phyloP scores from a whole-genome alignment of 345 rosid genomes.

The Citrus reticulata region DNA sequence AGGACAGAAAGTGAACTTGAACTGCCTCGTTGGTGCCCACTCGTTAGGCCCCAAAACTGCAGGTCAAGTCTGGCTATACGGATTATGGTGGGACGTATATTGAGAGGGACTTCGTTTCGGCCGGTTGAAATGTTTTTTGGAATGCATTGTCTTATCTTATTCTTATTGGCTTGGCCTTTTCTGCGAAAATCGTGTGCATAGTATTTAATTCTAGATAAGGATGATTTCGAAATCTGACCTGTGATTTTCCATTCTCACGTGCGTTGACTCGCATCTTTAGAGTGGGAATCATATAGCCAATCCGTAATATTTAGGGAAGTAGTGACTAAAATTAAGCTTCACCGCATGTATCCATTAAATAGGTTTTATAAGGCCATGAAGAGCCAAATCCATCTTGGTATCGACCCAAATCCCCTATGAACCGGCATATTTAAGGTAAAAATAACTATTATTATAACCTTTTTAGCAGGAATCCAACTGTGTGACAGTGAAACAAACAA shows the following conservation, averaged over 20 bases:
- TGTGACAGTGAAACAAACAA: background rate
- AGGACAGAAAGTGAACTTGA: background rate
- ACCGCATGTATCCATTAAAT: background rate
- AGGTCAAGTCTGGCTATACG: background rate
- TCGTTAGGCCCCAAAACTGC: background rate
- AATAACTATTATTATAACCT: too few species aligned
- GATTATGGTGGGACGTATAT: background rate
- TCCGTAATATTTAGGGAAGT: background rate
- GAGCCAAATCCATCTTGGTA: background rate
- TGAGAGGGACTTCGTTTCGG: background rate
- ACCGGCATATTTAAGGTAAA: too few species aligned
- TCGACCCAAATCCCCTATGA: too few species aligned
- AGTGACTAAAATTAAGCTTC: background rate
- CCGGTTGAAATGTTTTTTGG: background rate
- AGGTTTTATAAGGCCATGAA: background rate
- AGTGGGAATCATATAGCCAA: background rate
- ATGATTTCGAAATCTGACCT: background rate
- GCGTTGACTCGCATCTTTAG: background rate
- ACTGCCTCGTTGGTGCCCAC: slow-evolving; percentile 1
- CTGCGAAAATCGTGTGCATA: background rate
- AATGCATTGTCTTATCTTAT: background rate
- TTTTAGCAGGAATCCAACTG: background rate
- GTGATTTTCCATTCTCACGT: background rate
- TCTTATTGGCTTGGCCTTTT: background rate
- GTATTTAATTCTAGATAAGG: background rate